A percentile compares a stretch with the other conserved stretches of the same genome.
These are phyloP conservation scores for Verticillium albo-atrum DNA, from an alignment of 2,329 filamentous ascomycete genomes.

Conservation along the genomic window DNA sequence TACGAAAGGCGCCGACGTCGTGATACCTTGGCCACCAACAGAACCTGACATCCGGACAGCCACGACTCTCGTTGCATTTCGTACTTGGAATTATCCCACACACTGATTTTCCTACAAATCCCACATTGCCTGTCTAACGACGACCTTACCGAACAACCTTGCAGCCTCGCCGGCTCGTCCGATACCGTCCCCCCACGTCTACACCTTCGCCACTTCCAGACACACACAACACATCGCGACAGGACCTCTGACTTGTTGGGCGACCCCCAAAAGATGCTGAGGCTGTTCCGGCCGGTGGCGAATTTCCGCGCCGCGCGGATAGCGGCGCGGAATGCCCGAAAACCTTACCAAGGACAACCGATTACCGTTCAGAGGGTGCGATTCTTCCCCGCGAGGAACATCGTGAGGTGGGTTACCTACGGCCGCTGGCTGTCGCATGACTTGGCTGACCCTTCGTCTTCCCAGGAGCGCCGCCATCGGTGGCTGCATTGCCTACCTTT, in stretches of 20 bases:
- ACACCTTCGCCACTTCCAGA: not conserved
- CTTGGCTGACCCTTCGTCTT: not conserved
- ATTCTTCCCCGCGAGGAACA: not conserved
- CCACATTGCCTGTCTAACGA: not conserved
- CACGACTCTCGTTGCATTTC: not conserved
- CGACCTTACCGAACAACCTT: not conserved
- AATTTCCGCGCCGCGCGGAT: constrained; percentile 7
- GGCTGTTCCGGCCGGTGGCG: constrained; percentile 8
- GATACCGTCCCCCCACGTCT: not conserved
- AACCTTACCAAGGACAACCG: not conserved
- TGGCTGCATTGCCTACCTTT: constrained; percentile 26
- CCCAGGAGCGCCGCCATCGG: constrained; percentile 22
- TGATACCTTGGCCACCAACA: not conserved
- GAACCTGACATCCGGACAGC: not conserved
- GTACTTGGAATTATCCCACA: no score
- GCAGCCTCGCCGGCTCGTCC: not conserved
- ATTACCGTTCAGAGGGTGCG: constrained; percentile 11
- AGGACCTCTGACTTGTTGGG: not conserved
- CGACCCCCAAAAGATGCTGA: not conserved
- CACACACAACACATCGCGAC: not conserved
- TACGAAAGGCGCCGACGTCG: not conserved
- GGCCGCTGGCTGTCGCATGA: not conserved
- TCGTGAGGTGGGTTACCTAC: not conserved
- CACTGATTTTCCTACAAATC: no score
- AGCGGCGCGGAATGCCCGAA: constrained; percentile 1